phyloP scores from a whole-genome alignment of 768 basidiomycete species.

The Hemileccinum rubropunctum region DNA sequence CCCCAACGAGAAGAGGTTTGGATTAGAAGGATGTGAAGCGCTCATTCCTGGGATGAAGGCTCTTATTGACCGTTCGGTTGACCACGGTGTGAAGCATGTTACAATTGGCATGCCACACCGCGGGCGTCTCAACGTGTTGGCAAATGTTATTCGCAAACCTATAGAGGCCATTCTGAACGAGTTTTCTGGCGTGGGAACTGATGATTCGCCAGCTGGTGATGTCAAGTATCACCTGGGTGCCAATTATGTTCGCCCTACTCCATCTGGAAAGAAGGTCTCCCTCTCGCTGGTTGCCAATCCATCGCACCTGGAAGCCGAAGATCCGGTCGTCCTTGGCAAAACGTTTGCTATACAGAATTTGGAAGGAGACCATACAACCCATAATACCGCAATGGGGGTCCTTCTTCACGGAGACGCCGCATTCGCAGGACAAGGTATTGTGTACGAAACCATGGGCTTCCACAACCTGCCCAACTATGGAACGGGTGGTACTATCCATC shows the following conservation, averaged over 20 bases:
- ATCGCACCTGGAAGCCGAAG: constrained; percentile 95
- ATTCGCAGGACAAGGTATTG: constrained; percentile 96
- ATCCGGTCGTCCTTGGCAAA: constrained; percentile 98
- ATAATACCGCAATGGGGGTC: constrained; percentile 89
- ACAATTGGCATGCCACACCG: constrained; percentile 99
- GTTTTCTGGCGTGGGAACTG: constrained; percentile 74
- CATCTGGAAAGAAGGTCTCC: constrained; percentile 95
- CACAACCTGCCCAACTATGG: constrained; percentile 94
- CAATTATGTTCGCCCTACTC: constrained; percentile 97
- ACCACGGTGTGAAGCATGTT: constrained; percentile 91
- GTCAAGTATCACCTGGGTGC: constrained; percentile 99
- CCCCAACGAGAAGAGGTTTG: constrained; percentile 99
- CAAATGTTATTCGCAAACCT: constrained; percentile 98
- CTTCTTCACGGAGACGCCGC: constrained; percentile 97
- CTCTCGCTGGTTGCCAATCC: constrained; percentile 98
- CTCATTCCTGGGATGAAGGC: constrained; percentile 99
- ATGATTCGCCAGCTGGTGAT: constrained; percentile 87
- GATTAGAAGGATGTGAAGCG: constrained; percentile 96
- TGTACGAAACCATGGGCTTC: constrained; percentile 99
- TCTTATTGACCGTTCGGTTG: constrained; percentile 96
- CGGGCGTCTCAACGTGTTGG: constrained; percentile 95
- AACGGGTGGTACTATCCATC: constrained; percentile 96
- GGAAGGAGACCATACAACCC: constrained; percentile 78
- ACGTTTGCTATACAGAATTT: constrained; percentile 97
- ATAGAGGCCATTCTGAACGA: constrained; percentile 98